Evolutionary conservation across 176 grass and related monocot genomes (phyloP), one percentile per base, ranked within the genome.

Genomic region (Ananas comosus): DNA sequence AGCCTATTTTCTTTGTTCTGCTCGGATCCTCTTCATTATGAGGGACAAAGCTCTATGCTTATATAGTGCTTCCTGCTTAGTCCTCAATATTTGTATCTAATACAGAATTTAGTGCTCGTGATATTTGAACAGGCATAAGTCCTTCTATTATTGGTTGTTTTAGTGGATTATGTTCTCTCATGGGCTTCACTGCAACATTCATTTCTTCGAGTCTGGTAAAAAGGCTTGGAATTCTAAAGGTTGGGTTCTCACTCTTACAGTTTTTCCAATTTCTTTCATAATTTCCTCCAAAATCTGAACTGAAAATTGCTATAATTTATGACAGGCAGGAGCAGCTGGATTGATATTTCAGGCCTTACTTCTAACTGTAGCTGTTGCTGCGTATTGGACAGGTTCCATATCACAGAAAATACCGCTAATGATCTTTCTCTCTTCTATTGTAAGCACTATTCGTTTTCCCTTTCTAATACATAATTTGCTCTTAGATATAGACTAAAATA

Each of bases 311-410:
- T 78, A 25, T 78, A 18, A 68, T 48, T 64, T 75, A 78, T 75
- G 75, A 67, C 81, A 99, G 94, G 94, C 94, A 0, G 94, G 89
- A 71, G 94, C 87, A 28, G 87, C 87, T 81, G 89, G 94, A 80
- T 93, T 99, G 74, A 88, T 99, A 77, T 90, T 93, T 86, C 94
- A 99, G 75, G 89, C 94, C 54, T 88, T 76, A 73, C 75, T 99
- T 28, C 73, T 99, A 53, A 79, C 94, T 67, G 65, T 82, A 21
- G 89, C 89, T 12, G 83, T 99, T 49, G 25, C 63, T 12, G 89
- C 88, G 49, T 99, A 99, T 70, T 99, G 84, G 94, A 75, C 80
- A 48, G 87, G 87, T 80, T 75, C 89, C 70, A 78, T 99, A 76
- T 90, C 82, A 1, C 77, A 84, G 53, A 70, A 51, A 81, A 63